A percentile compares a stretch with the other conserved stretches of the same genome.
Evolutionary conservation across 148 eudicot species (phyloP).

Genomic region (Chenopodium album): DNA sequence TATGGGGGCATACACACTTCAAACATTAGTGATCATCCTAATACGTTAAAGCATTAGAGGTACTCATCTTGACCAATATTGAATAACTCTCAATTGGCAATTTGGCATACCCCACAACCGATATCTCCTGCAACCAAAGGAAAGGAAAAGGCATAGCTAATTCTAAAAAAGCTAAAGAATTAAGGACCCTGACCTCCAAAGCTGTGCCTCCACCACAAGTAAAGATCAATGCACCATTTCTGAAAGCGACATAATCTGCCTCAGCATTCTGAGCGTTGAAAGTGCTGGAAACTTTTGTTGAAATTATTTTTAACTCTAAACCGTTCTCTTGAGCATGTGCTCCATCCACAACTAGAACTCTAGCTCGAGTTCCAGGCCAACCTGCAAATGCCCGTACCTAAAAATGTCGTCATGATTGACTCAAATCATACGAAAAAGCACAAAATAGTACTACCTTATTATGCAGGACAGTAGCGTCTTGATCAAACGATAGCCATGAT

Average conservation of each 20-base stretch:
- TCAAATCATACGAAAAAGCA: slow-evolving; percentile 10
- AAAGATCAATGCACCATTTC: slow-evolving; percentile 66
- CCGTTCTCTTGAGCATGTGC: slow-evolving; percentile 36
- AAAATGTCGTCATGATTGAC: slow-evolving; percentile 40
- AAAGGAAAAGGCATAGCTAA: background rate
- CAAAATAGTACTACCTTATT: slow-evolving; percentile 61
- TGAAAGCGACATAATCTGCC: slow-evolving; percentile 49
- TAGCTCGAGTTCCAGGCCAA: slow-evolving; percentile 97
- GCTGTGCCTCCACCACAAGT: slow-evolving; percentile 61
- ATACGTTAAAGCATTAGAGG: no score
- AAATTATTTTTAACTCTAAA: slow-evolving; percentile 74
- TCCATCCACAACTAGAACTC: slow-evolving; percentile 44
- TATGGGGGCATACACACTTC: no score
- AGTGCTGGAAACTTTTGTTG: slow-evolving; percentile 51
- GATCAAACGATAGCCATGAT: slow-evolving; percentile 86
- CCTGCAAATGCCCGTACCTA: slow-evolving; percentile 99
- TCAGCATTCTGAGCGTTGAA: slow-evolving; percentile 31
- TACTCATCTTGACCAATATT: background rate
- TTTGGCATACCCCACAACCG: no score
- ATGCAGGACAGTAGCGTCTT: slow-evolving; percentile 73
- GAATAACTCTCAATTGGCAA: background rate
- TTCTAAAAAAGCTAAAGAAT: slow-evolving; percentile 3
- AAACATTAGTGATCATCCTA: no score
- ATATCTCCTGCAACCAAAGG: background rate
- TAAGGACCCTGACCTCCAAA: slow-evolving; percentile 59